Conservation (phyloP, 1,139 yeast species). For the Candida neerlandica region DNA sequence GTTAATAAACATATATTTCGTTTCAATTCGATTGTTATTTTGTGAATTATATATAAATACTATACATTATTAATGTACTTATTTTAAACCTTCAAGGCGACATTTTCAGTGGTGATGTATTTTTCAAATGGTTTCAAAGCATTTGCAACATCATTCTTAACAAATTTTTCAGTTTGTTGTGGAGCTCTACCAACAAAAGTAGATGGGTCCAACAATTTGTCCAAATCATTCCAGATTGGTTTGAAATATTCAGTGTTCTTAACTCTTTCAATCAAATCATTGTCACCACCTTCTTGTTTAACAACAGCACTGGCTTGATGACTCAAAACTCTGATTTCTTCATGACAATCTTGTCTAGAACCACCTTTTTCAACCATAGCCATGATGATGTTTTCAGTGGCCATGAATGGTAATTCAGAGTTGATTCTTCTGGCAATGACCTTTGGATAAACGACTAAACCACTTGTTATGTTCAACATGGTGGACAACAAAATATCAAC, state of each 20-base stretch:
- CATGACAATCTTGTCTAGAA: slow-evolving; percentile 98
- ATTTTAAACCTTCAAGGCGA: slow-evolving; percentile 45
- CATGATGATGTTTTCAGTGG: slow-evolving; percentile 98
- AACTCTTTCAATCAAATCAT: slow-evolving; percentile 90
- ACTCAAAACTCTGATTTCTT: slow-evolving; percentile 92
- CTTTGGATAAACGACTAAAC: slow-evolving; percentile 96
- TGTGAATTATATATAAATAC: no score
- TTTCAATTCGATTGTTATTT: no score
- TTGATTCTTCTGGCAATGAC: slow-evolving; percentile 95
- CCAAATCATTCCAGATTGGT: slow-evolving; percentile 88
- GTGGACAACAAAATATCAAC: slow-evolving; percentile 93
- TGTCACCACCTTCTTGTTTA: slow-evolving; percentile 98
- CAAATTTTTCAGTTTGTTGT: slow-evolving; percentile 93
- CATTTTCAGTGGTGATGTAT: slow-evolving; percentile 62
- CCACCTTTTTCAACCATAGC: slow-evolving; percentile 99
- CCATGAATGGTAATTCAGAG: slow-evolving; percentile 98
- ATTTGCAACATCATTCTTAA: slow-evolving; percentile 77
- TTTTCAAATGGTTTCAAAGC: slow-evolving; percentile 75
- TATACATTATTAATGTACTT: background rate
- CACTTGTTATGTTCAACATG: slow-evolving; percentile 87
- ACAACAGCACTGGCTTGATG: slow-evolving; percentile 98
- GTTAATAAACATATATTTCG: no score
- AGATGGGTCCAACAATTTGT: slow-evolving; percentile 78
- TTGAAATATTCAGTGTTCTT: slow-evolving; percentile 77
- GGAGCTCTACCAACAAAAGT: slow-evolving; percentile 99